Evolutionary conservation across 1,284 basidiomycete genomes (phyloP), one percentile per base, ranked within the genome.

Genomic region (Calocybe gambosa): DNA sequence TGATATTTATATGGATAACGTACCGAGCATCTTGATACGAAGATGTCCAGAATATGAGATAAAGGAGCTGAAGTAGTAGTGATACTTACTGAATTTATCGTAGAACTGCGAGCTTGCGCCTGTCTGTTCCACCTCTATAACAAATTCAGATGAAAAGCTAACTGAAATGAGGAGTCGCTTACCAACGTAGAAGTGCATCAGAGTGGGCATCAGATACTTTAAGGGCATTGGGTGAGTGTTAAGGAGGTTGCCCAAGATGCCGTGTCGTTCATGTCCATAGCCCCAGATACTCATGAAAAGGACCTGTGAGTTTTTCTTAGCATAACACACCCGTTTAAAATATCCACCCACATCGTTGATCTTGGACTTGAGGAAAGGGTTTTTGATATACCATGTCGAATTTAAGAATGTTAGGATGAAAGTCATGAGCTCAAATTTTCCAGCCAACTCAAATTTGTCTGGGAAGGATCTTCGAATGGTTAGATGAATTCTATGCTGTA

Each of bases 51-150:
- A 23, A 26, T 28, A 19, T 15, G 42, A 16, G 29, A 31, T 10
- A 31, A 45, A 37, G 25, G 5, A 5, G 5, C 9, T 45, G 16
- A 53, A 60, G 55, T 39, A 10, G 51, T 15, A 47, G 35, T n/a
- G 39, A 74, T 26, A 9, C 89, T 62, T 58, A 93, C 89, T 89
- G 62, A 93, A 95, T 79, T 96, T 96, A 63, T 96, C 93, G 65
- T 95, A 99, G 69, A 99, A 99, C 62, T 99, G 95, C 0, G 93
- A 94, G 62, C 94, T 94, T 18, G 92, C 91, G 35, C 96, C 96
- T 0, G 96, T 99, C 56, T 89, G 86, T 63, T 99, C 96, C 26
- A 97, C 94, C 75, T 99, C 93, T 94, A 58, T n/a, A 38, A 39
- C 37, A 31, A 41, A 20, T 16, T 39, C 23, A 44, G 26, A 52